phyloP scores from a whole-genome alignment of 75 land plant species.

The Ceratopteris richardii region DNA sequence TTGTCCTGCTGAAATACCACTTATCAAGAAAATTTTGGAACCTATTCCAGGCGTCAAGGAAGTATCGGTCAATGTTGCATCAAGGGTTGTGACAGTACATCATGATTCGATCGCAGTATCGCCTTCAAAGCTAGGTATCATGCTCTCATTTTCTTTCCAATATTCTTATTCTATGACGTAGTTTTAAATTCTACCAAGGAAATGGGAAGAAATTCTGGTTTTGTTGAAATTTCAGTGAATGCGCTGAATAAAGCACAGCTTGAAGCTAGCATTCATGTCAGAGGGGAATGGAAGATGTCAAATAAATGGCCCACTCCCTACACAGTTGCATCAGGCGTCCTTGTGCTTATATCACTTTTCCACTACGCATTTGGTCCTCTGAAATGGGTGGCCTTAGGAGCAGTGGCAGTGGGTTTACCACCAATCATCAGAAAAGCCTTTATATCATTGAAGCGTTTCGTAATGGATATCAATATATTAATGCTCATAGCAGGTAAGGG shows the following conservation, averaged over 20 bases:
- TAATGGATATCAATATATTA: slow-evolving; percentile 76
- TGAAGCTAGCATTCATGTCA: slow-evolving; percentile 56
- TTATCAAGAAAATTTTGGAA: slow-evolving; percentile 27
- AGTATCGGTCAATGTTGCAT: slow-evolving; percentile 35
- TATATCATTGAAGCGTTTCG: slow-evolving; percentile 32
- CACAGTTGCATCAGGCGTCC: slow-evolving; percentile 44
- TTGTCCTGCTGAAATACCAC: slow-evolving; percentile 39
- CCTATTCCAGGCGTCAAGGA: slow-evolving; percentile 36
- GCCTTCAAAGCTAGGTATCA: slow-evolving; percentile 9
- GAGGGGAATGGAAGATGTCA: slow-evolving; percentile 29
- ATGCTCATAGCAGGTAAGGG: slow-evolving; percentile 56
- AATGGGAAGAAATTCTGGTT: too few relatives aligned
- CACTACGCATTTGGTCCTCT: slow-evolving; percentile 45
- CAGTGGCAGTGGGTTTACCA: slow-evolving; percentile 55
- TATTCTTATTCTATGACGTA: background rate
- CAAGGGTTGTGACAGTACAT: slow-evolving; percentile 32
- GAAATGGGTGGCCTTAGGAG: slow-evolving; percentile 67
- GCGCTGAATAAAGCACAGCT: slow-evolving; percentile 69
- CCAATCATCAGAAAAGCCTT: slow-evolving; percentile 42
- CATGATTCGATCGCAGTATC: slow-evolving; percentile 19
- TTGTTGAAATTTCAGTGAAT: slow-evolving; percentile 35
- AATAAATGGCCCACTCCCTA: slow-evolving; percentile 76
- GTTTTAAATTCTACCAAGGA: background rate
- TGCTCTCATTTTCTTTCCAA: too few relatives aligned
- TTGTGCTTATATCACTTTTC: slow-evolving; percentile 45